Evolutionary conservation across 257 asterid genomes (phyloP), one percentile per base, ranked within the genome.

Genomic region (Forsythia viridissima): DNA sequence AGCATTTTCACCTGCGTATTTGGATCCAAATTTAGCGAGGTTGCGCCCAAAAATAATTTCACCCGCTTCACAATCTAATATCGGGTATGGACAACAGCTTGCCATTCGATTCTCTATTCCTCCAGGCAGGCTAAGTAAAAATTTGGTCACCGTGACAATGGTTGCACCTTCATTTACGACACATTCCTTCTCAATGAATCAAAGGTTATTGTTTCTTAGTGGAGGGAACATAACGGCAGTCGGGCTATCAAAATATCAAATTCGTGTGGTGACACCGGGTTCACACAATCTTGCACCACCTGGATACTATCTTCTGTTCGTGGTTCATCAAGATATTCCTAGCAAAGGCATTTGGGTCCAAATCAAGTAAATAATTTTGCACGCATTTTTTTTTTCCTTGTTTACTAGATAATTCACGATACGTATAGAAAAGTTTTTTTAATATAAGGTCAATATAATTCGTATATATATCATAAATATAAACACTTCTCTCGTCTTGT

Each of bases 111-210:
- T 86, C 76, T 66, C 74, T 10, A 61, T 86, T 36, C 81, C 84
- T 3, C 69, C 74, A 0, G 89, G 82, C 0, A 42, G 37, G 67
- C 16, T 86, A 2, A 63, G 82, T 4, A 7, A 2, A 0, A 37
- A 41, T 10, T 74, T 79, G 21, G 44, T 90, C 7, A 76, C 11
- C 84, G 86, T 89, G 0, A 84, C 91, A 12, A 77, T 87, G 91
- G 71, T 86, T 9, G 79, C 87, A 6, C 93, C 93, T 4, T 74
- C 90, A 0, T 89, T 89, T 63, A 74, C 82, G 0, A 89, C 93
- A 8, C 92, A 89, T 68, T 84, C 93, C 2, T 86, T 86, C 55
- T 73, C 89, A 0, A 90, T 88, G 93, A 88, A 80, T 52, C 93
- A 88, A 66, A 86, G 93, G 67, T 71, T 90, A 43, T 8, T 89